Conservation (phyloP, 1,139 yeast genomes). For the Suhomyces guaymorum region DNA sequence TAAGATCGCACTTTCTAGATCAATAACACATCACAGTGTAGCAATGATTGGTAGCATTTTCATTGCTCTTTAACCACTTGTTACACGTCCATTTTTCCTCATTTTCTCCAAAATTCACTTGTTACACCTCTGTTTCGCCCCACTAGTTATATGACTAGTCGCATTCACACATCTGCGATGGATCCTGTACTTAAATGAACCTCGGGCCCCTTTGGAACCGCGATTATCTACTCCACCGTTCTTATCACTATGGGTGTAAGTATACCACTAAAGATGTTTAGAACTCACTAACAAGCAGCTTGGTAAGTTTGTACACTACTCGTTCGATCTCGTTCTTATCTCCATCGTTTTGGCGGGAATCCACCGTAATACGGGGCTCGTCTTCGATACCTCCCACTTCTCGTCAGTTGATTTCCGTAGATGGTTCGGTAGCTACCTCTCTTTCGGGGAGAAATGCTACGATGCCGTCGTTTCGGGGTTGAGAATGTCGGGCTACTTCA, state of each 20-base stretch:
- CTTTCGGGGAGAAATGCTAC: conserved; percentile 55
- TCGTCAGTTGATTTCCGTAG: conserved; percentile 55
- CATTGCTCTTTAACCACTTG: too few relatives aligned
- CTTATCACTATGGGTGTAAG: conserved; percentile 14
- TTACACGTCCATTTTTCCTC: too few relatives aligned
- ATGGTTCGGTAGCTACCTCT: conserved; percentile 54
- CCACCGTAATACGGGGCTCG: conserved; percentile 62
- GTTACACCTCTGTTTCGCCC: too few relatives aligned
- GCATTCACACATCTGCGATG: too few relatives aligned
- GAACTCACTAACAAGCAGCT: conserved; percentile 30
- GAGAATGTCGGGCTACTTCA: conserved; percentile 45
- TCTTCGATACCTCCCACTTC: conserved; percentile 46
- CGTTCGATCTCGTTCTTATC: conserved; percentile 58
- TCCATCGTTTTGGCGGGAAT: conserved; percentile 67
- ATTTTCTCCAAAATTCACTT: too few relatives aligned
- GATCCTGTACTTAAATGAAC: too few relatives aligned
- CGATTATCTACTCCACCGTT: not conserved
- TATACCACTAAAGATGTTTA: conserved; percentile 1
- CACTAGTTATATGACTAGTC: too few relatives aligned
- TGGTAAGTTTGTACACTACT: conserved; percentile 56
- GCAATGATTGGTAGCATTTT: too few relatives aligned
- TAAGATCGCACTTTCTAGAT: too few relatives aligned
- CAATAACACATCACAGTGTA: too few relatives aligned
- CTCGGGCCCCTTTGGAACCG: too few relatives aligned
- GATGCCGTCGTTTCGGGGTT: conserved; percentile 44